Evolutionary conservation across 2,329 filamentous ascomycete species (phyloP), one percentile per base, ranked within the genome.

Genomic region (Pleoardoris graminearum): DNA sequence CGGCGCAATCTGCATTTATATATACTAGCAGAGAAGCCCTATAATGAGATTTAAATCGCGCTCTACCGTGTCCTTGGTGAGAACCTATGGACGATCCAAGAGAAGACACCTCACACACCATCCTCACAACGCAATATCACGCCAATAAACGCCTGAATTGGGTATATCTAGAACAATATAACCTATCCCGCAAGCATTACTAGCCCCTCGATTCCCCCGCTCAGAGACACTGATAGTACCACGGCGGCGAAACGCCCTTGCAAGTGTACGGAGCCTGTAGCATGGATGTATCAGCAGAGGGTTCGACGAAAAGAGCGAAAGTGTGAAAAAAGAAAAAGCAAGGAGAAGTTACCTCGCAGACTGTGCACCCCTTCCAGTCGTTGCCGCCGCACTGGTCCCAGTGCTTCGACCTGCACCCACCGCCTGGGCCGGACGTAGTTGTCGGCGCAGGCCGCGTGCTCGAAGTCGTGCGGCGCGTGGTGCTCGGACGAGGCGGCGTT

Each of bases 301-400:
- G 16, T 4, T 17, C 33, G 7, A 36, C 33, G 17, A n/a, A 36
- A 16, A 7, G 16, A 8, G 6, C 11, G 12, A 33, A 33, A 41
- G 22, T 3, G 27, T 17, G n/a, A 23, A 30, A 30, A 27, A 7
- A n/a, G n/a, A n/a, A n/a, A n/a, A n/a, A n/a, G n/a, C n/a, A 33
- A 27, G 19, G 11, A 25, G 41, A 4, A 63, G 59, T 22, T 60
- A 67, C 65, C 55, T 64, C 65, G 50, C 63, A 68, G 32, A 62
- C 56, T 8, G 62, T 67, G 51, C 63, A 68, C 3, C 65, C 66
- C 19, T 67, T 67, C 66, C 65, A 69, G 43, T 68, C 55, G 5
- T 66, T 53, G 14, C 66, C 63, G 42, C 63, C 66, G 44, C 66
- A 69, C 50, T 66, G 62, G 54, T 69, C 66, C 66, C 65, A 69